Evolutionary conservation across 805 yeast species (phyloP).

Genomic region (Ogataea nakhonphanomensis): DNA sequence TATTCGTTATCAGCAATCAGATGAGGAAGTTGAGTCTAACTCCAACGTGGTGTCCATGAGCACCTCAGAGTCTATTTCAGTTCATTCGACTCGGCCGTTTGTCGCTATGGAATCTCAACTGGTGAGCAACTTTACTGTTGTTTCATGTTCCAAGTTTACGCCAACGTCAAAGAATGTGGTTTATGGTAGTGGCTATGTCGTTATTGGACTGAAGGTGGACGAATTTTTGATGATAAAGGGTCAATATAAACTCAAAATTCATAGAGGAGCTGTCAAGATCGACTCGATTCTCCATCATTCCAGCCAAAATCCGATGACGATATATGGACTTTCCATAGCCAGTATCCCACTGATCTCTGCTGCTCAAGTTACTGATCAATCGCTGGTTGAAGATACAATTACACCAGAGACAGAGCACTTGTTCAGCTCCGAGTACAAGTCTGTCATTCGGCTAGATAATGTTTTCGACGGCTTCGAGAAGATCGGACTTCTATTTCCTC

Average conservation of each 20-base stretch:
- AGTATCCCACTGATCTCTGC: conserved; percentile 44
- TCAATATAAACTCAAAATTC: conserved; percentile 40
- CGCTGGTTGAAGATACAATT: conserved; percentile 26
- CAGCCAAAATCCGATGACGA: conserved; percentile 15
- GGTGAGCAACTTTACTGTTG: conserved; percentile 5
- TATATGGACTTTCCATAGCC: conserved; percentile 34
- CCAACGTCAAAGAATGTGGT: conserved; percentile 39
- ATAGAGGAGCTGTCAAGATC: conserved; percentile 44
- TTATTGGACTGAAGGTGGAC: conserved; percentile 40
- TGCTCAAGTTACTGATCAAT: conserved; percentile 36
- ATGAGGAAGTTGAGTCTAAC: conserved; percentile 4
- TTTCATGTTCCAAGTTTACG: conserved; percentile 35
- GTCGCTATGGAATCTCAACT: conserved; percentile 2
- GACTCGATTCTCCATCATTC: conserved; percentile 39
- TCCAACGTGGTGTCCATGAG: not conserved
- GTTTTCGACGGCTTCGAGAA: conserved; percentile 42
- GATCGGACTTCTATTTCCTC: conserved; percentile 41
- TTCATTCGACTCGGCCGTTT: conserved; percentile 4
- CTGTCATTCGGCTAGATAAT: conserved; percentile 40
- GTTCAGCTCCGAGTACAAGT: conserved; percentile 38
- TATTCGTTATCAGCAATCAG: conserved; percentile 13
- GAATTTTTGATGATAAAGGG: conserved; percentile 48
- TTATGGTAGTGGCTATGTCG: conserved; percentile 30
- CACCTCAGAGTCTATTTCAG: not conserved
- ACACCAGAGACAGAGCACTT: conserved; percentile 37